Evolutionary conservation across 495 filamentous ascomycete species (phyloP).

Genomic region (Cercophora sp.): DNA sequence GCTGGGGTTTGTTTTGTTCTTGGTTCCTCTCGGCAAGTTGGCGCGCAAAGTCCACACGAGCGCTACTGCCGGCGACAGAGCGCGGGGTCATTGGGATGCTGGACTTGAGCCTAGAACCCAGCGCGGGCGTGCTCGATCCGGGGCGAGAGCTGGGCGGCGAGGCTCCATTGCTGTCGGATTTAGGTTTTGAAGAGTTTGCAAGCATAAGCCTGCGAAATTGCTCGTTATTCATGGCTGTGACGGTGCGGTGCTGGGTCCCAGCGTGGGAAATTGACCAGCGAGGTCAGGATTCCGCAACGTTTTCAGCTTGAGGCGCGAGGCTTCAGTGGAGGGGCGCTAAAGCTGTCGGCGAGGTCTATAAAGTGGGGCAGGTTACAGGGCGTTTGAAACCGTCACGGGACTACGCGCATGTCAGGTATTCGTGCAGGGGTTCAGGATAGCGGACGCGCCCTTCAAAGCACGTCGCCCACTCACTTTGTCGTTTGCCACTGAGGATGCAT

Average conservation of each 20-base stretch:
- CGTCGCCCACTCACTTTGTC: background rate
- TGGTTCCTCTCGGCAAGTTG: constrained; percentile 77
- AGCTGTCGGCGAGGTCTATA: background rate
- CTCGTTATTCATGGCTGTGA: constrained; percentile 77
- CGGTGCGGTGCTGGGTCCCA: too few species aligned
- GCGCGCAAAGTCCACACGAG: constrained; percentile 68
- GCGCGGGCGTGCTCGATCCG: constrained; percentile 31
- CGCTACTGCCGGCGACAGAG: constrained; percentile 54
- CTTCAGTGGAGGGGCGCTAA: background rate
- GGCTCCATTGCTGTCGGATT: constrained; percentile 32
- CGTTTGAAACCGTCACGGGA: constrained; percentile 4
- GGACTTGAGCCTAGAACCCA: constrained; percentile 65
- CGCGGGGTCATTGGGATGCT: constrained; percentile 88
- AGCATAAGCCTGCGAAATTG: constrained; percentile 89
- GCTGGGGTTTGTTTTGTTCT: constrained; percentile 40
- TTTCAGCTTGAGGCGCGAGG: constrained; percentile 3
- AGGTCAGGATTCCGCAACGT: too few species aligned
- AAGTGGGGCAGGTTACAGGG: background rate
- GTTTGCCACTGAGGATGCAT: background rate
- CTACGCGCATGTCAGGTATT: too few species aligned
- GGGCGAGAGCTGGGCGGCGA: constrained; percentile 27
- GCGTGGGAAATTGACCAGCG: too few species aligned
- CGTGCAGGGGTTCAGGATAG: background rate
- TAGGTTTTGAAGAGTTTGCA: constrained; percentile 40
- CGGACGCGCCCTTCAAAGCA: constrained; percentile 1